Evolutionary conservation across 768 basidiomycete genomes (phyloP).

Genomic region (Boletus huronensis): DNA sequence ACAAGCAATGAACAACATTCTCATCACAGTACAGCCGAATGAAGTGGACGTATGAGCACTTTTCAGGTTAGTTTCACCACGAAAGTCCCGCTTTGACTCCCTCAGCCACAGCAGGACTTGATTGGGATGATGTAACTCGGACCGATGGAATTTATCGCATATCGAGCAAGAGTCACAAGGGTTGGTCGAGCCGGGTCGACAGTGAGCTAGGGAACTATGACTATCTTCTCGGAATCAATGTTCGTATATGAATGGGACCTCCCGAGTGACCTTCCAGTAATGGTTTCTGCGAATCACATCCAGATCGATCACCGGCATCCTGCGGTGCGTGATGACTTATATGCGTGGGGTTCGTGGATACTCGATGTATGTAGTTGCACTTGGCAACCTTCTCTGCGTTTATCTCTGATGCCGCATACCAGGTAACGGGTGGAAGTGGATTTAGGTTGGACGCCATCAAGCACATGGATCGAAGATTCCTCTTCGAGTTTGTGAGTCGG

Average conservation of each 20-base stretch:
- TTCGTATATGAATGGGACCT: conserved; percentile 30
- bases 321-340: conserved; percentile 69
- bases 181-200: conserved; percentile 82
- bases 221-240: conserved; percentile 73
- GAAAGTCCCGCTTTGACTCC: neutral
- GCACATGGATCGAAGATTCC: conserved; percentile 72
- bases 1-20: neutral
- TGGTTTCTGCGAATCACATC: conserved; percentile 8
- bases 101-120: conserved; percentile 52
- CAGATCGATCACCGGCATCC: conserved; percentile 86
- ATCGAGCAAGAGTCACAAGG: conserved; percentile 58
- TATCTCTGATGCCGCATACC: neutral
- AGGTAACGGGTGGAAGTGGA: conserved; percentile 70
- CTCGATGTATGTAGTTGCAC: conserved; percentile 42
- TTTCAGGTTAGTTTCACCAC: conserved; percentile 53
- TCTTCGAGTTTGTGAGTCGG: conserved; percentile 57
- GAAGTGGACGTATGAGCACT: conserved; percentile 75
- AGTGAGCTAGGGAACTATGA: conserved; percentile 86
- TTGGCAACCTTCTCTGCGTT: neutral
- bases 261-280: neutral
- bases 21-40: conserved; percentile 60
- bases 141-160: conserved; percentile 72
- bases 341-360: conserved; percentile 78
- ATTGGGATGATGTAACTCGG: conserved; percentile 72
- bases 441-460: conserved; percentile 92